Conservation (phyloP, 1,284 basidiomycete species). For the Amylostereum areolatum region DNA sequence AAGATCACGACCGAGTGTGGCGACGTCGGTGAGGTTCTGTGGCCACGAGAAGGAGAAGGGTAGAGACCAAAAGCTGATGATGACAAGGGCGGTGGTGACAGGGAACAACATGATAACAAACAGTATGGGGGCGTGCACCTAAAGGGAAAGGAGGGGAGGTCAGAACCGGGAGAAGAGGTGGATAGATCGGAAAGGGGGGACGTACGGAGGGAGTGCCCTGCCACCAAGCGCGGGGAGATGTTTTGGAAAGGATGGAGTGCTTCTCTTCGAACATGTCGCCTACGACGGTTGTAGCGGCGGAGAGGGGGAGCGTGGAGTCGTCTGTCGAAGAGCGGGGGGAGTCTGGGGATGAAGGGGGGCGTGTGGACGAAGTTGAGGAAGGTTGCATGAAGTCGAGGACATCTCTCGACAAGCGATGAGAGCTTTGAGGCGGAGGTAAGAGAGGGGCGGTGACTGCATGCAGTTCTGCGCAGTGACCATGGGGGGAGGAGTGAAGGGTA, state of each 20-base stretch:
- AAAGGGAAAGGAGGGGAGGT: conserved; percentile 13
- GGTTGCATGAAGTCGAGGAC: conserved; percentile 45
- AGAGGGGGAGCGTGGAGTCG: conserved; percentile 64
- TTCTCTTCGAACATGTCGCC: conserved; percentile 39
- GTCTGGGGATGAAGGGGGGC: conserved; percentile 34
- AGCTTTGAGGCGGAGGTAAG: conserved; percentile 36
- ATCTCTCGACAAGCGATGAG: conserved; percentile 40
- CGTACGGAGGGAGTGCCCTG: conserved; percentile 42
- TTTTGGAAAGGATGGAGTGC: conserved; percentile 19
- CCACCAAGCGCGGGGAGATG: conserved; percentile 31
- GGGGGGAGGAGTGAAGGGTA: conserved; percentile 20
- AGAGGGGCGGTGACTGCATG: conserved; percentile 12
- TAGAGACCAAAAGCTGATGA: conserved; percentile 47
- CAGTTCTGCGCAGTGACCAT: conserved; percentile 14
- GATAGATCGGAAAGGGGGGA: conserved; percentile 15
- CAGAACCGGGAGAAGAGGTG: conserved; percentile 14
- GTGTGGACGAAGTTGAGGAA: conserved; percentile 20
- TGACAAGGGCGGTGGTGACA: conserved; percentile 48
- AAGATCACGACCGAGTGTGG: conserved; percentile 66
- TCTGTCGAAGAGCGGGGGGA: conserved; percentile 46
- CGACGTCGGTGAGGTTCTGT: conserved; percentile 64
- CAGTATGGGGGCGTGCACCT: conserved; percentile 61
- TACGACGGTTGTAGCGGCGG: conserved; percentile 53
- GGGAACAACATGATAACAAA: conserved; percentile 66
- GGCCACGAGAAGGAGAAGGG: conserved; percentile 75